phyloP scores from a whole-genome alignment of 805 yeast species.

The Kuraishia molischiana region DNA sequence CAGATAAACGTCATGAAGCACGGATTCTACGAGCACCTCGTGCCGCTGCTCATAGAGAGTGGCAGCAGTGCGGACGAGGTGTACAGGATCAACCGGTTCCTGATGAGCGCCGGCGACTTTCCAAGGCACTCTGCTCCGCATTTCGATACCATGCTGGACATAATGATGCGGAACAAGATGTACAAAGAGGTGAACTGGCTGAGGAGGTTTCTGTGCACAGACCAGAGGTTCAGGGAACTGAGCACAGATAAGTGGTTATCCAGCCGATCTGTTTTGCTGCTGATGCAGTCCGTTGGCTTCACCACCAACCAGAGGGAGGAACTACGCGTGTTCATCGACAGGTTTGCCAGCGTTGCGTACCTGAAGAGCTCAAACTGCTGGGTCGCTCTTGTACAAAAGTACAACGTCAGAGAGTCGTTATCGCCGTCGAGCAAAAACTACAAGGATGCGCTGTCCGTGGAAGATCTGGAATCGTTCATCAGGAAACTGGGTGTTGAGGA shows the following conservation, averaged over 20 bases:
- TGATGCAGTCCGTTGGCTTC: neutral
- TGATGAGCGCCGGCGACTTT: neutral
- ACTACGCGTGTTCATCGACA: neutral
- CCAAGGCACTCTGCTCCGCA: neutral
- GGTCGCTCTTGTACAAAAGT: neutral
- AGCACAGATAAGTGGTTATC: neutral
- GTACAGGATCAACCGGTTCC: neutral
- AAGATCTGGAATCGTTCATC: neutral
- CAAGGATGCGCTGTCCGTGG: neutral
- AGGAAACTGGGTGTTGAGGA: neutral
- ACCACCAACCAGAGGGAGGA: neutral
- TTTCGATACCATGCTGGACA: neutral
- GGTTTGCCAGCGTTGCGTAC: neutral
- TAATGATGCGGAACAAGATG: neutral
- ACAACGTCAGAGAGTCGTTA: neutral
- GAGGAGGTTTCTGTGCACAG: neutral
- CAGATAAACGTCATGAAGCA: neutral
- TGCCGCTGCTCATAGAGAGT: neutral
- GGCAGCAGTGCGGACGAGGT: neutral
- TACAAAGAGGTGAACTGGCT: neutral
- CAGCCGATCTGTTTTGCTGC: neutral
- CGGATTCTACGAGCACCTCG: neutral
- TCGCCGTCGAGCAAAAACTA: neutral
- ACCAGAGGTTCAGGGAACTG: neutral
- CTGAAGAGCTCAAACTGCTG: neutral